A percentile compares a stretch with the other conserved stretches of the same genome.
phyloP scores from a whole-genome alignment of 2,329 filamentous ascomycete genomes.

The Apiospora phragmitis region DNA sequence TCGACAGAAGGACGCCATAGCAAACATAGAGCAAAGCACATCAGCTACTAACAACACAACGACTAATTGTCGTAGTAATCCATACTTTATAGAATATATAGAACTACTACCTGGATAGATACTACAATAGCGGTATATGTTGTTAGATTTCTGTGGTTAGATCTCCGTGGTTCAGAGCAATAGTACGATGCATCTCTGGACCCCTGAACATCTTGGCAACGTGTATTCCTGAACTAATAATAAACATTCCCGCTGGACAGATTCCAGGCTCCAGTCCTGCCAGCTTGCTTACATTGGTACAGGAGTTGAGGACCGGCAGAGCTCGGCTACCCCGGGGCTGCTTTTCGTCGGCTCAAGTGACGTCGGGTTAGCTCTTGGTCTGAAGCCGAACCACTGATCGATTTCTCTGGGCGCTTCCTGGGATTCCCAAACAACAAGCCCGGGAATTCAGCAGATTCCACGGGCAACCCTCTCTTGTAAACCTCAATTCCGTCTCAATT shows the following conservation, averaged over 20 bases:
- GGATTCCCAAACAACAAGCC: background rate
- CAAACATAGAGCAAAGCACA: background rate
- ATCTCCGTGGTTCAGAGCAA: no score
- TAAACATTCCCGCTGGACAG: no score
- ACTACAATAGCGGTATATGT: no score
- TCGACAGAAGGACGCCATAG: background rate
- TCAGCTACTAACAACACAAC: background rate
- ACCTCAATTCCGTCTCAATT: background rate
- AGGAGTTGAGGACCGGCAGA: background rate
- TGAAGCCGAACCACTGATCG: background rate
- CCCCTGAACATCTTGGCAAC: no score
- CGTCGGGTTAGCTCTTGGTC: constrained; percentile 6
- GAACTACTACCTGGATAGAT: no score
- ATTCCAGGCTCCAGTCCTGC: background rate
- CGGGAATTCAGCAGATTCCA: background rate
- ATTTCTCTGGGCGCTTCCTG: background rate
- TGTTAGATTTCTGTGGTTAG: no score
- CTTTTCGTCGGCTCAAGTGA: constrained; percentile 13
- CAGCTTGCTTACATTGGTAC: background rate
- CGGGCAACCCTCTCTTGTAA: background rate
- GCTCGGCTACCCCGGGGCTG: constrained; percentile 11
- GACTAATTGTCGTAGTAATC: background rate
- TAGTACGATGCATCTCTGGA: no score
- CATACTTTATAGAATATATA: no score
- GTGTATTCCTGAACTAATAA: no score